Base-by-base conservation (phyloP, 495 filamentous ascomycete species). In the Pseudomonodictys pantanalensis region DNA sequence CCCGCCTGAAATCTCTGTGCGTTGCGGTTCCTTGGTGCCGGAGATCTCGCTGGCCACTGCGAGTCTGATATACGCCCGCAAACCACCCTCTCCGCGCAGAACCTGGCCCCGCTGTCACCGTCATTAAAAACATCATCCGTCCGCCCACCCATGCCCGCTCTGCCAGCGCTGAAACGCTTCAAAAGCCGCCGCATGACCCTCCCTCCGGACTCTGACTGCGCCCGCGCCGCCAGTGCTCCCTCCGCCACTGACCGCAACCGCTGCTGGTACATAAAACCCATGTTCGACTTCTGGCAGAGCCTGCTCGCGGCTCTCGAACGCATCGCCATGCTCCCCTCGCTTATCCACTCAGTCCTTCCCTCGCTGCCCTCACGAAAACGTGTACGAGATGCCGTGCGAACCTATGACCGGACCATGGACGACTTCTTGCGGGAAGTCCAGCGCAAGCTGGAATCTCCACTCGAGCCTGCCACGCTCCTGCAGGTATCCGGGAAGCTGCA, bases 401-500 rank as follows among this genome's bases (percentile, higher is more conserved):
- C 61, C 11, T 58, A 61, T 29, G 59, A 69, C 24, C 69, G 67
- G 49, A 71, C 64, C 47, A 69, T 83, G 64, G 78, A 82, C 35
- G 74, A 78, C 29, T 76, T 83, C 58, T 69, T 76, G 30, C 68
- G 76, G 20, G 80, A 85, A 62, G 67, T 83, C 29, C 73, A 78
- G 35, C 64, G 63, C n/a, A 67, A 79, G 9, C 79, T 82, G 50
- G 75, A 77, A 26, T 69, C 75, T 72, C 79, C 58, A 57, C 56
- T 75, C 17, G 52, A 74, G n/a, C 29, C 62, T 8, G 38, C 59
- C 41, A 62, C 61, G 53, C 76, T 84, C 72, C 59, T 78, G 44
- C 68, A 72, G 22, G 81, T 86, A 74, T 86, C 85, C 1, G 74
- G 73, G 56, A 75, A 76, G 70, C 80, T 88, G 56, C 81, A 81